These are phyloP conservation scores for Cutaneotrichosporon cyanovorans DNA, from an alignment of 1,284 basidiomycete species.

Conservation along the genomic window DNA sequence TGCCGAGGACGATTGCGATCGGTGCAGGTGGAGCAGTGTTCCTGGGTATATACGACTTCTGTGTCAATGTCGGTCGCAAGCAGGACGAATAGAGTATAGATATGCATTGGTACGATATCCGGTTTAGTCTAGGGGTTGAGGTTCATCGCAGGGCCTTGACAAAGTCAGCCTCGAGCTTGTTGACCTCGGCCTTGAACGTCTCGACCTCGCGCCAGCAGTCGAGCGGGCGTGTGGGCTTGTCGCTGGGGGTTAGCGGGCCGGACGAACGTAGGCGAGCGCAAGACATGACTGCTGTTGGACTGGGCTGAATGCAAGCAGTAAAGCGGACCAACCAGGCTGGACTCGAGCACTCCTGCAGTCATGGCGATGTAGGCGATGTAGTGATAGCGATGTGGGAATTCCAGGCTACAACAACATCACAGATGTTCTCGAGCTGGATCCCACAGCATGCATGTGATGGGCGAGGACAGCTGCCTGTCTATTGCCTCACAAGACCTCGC, in stretches of 20 bases:
- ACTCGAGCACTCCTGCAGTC: too few species aligned
- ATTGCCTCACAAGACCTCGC: too few species aligned
- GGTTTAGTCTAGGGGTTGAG: background rate
- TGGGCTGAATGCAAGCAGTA: too few species aligned
- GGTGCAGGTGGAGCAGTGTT: constrained; percentile 95
- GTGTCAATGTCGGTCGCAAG: constrained; percentile 26
- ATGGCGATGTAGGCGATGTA: too few species aligned
- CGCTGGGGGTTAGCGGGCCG: constrained; percentile 14
- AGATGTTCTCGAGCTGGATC: too few species aligned
- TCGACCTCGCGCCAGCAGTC: constrained; percentile 48
- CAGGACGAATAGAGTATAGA: background rate
- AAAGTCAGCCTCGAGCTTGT: constrained; percentile 45
- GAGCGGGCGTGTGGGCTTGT: constrained; percentile 38
- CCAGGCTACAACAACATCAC: too few species aligned
- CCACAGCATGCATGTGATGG: too few species aligned
- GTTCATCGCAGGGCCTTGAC: constrained; percentile 41
- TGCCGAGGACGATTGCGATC: constrained; percentile 92
- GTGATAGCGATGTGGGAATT: too few species aligned
- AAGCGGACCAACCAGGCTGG: too few species aligned
- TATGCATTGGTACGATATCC: too few species aligned
- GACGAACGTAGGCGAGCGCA: background rate
- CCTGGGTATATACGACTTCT: constrained; percentile 77
- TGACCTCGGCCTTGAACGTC: constrained; percentile 43
- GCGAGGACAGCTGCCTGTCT: too few species aligned
- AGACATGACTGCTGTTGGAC: too few species aligned